These are phyloP conservation scores for Tardiomyces blankii DNA, from an alignment of 1,139 yeast genomes.

Conservation along the genomic window DNA sequence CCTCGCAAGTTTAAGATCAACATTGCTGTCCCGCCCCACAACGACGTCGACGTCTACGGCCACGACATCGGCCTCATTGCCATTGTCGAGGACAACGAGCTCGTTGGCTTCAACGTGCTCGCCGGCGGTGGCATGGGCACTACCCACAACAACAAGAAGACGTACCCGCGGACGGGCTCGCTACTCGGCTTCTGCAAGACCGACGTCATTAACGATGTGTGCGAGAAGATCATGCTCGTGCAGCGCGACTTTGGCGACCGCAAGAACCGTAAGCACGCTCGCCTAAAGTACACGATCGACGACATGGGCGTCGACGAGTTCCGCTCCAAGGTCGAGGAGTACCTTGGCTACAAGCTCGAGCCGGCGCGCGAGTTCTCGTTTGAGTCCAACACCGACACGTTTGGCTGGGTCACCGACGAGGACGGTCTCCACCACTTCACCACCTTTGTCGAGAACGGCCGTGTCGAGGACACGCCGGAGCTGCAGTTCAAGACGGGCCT, in stretches of 20 bases:
- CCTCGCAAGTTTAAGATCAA: conserved; percentile 96
- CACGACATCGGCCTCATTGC: conserved; percentile 92
- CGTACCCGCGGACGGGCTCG: conserved; percentile 92
- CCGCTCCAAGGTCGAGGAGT: conserved; percentile 66
- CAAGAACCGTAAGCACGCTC: conserved; percentile 92
- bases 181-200: conserved; percentile 64
- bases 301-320: conserved; percentile 79
- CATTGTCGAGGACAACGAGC: conserved; percentile 54
- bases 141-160: conserved; percentile 92
- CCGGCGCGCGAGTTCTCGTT: conserved; percentile 63
- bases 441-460: conserved; percentile 90
- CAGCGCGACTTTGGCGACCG: conserved; percentile 97
- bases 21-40: conserved; percentile 91
- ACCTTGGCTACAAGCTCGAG: conserved; percentile 66
- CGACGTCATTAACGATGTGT: conserved; percentile 62
- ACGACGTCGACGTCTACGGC: conserved; percentile 94
- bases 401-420: conserved; percentile 94
- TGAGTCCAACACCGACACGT: conserved; percentile 80
- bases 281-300: conserved; percentile 94
- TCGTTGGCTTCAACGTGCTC: conserved; percentile 69
- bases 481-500: conserved; percentile 86
- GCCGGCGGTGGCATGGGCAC: conserved; percentile 99
- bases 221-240: conserved; percentile 87
- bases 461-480: conserved; percentile 88
- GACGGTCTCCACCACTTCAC: conserved; percentile 81